These are phyloP conservation scores for Kwoniella shandongensis DNA, from an alignment of 768 basidiomycete genomes.

Conservation along the genomic window DNA sequence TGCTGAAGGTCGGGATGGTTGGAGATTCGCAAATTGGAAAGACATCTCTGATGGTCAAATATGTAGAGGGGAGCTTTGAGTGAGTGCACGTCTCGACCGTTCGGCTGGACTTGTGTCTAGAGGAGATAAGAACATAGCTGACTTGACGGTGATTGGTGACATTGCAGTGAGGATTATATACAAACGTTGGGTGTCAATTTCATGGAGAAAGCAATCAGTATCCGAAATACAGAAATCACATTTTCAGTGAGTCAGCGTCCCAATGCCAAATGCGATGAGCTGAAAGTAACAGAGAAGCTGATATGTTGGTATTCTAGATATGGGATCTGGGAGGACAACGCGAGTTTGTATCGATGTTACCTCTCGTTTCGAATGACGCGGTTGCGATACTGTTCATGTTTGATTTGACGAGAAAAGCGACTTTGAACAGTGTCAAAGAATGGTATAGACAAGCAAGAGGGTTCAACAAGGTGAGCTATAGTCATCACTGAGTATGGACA, in stretches of 20 bases:
- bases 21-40: constrained; percentile 99
- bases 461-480: constrained; percentile 83
- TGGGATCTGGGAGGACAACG: constrained; percentile 96
- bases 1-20: constrained; percentile 99
- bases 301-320: constrained; percentile 57
- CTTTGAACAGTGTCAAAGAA: constrained; percentile 97
- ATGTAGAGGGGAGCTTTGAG: constrained; percentile 97
- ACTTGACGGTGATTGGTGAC: neutral
- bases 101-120: too few relatives aligned
- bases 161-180: constrained; percentile 81
- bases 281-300: too few relatives aligned
- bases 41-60: constrained; percentile 99
- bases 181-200: constrained; percentile 99
- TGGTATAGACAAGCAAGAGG: constrained; percentile 99
- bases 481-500: neutral
- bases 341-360: constrained; percentile 99
- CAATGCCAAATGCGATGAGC: neutral
- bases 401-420: constrained; percentile 94
- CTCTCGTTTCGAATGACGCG: constrained; percentile 98
- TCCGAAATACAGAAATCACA: constrained; percentile 96
- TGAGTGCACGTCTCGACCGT: constrained; percentile 23
- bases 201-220: constrained; percentile 99
- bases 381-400: constrained; percentile 99
- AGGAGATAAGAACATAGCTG: too few relatives aligned
- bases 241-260: constrained; percentile 63